A percentile compares a stretch with the other conserved stretches of the same genome.
These are phyloP conservation scores for Phyllosticta paracitricarpa DNA, from an alignment of 2,329 filamentous ascomycete genomes.

Conservation along the genomic window DNA sequence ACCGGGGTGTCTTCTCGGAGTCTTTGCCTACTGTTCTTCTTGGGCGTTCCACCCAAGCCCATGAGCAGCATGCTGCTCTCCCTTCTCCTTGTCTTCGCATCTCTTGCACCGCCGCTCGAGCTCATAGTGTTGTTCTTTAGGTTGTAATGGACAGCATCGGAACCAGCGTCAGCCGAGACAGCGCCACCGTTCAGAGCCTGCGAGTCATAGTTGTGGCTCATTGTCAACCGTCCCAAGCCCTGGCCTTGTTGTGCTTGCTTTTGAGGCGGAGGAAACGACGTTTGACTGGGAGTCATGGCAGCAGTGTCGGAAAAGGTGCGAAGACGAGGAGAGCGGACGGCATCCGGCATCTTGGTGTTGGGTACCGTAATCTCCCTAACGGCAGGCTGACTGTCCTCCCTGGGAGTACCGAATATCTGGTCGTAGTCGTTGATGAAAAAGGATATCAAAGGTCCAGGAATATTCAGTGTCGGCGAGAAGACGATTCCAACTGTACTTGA, in stretches of 20 bases:
- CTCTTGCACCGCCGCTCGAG: constrained; percentile 16
- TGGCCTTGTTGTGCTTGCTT: constrained; percentile 32
- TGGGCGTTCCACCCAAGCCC: constrained; percentile 25
- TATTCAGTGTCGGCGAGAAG: constrained; percentile 93
- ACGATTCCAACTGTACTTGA: constrained; percentile 69
- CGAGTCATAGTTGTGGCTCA: constrained; percentile 34
- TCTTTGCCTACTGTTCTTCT: constrained; percentile 28
- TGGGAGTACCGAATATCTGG: constrained; percentile 67
- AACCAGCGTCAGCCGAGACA: constrained; percentile 21
- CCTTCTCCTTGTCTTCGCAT: constrained; percentile 24
- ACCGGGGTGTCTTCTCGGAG: constrained; percentile 21
- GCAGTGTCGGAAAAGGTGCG: constrained; percentile 60
- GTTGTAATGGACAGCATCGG: constrained; percentile 12
- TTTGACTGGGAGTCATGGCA: constrained; percentile 52
- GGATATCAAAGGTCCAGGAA: constrained; percentile 88
- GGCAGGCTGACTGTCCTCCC: constrained; percentile 42
- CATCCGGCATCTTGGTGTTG: constrained; percentile 40
- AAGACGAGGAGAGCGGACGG: constrained; percentile 52
- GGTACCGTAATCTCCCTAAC: constrained; percentile 37
- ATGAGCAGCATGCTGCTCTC: constrained; percentile 31
- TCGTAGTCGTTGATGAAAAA: constrained; percentile 87
- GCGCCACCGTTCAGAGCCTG: constrained; percentile 22
- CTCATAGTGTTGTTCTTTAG: not conserved
- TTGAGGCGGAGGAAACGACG: constrained; percentile 32
- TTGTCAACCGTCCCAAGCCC: constrained; percentile 42